A percentile compares a stretch with the other conserved stretches of the same genome.
phyloP scores from a whole-genome alignment of 2,329 filamentous ascomycete species.

The Trichoderma citrinoviride region DNA sequence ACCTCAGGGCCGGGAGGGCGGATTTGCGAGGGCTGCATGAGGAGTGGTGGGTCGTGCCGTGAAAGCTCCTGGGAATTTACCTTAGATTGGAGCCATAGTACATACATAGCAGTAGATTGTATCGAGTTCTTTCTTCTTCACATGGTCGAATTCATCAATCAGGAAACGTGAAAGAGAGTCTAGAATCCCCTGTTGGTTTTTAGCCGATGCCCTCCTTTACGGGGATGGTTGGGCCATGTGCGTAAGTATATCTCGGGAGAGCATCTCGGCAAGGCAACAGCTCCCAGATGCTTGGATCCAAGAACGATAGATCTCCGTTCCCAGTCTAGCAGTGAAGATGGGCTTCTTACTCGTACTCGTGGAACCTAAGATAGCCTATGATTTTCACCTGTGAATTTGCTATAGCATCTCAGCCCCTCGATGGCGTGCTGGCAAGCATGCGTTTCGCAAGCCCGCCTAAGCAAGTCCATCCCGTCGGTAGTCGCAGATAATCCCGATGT shows the following conservation, averaged over 20 bases:
- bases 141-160: no score
- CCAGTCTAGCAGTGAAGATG: background rate
- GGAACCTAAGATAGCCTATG: background rate
- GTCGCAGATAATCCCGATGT: slow-evolving; percentile 7
- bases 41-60: slow-evolving; percentile 59
- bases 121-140: no score
- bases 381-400: background rate
- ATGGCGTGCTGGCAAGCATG: slow-evolving; percentile 22
- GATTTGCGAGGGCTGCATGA: slow-evolving; percentile 65
- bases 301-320: background rate
- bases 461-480: slow-evolving; percentile 2
- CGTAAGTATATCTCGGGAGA: background rate
- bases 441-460: slow-evolving; percentile 14
- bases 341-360: background rate
- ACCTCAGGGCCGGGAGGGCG: slow-evolving; percentile 55
- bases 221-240: background rate
- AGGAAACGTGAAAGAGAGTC: background rate
- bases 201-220: background rate
- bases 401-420: background rate
- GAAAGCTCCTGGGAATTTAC: background rate
- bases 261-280: background rate
- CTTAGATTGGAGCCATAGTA: no score
- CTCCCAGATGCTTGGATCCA: background rate
- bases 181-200: slow-evolving; percentile 5
- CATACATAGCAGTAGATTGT: no score